Evolutionary conservation across 371 early-diverging fungal species (phyloP), one percentile per base, ranked within the genome.

Genomic region (Synchytrium microbalum): DNA sequence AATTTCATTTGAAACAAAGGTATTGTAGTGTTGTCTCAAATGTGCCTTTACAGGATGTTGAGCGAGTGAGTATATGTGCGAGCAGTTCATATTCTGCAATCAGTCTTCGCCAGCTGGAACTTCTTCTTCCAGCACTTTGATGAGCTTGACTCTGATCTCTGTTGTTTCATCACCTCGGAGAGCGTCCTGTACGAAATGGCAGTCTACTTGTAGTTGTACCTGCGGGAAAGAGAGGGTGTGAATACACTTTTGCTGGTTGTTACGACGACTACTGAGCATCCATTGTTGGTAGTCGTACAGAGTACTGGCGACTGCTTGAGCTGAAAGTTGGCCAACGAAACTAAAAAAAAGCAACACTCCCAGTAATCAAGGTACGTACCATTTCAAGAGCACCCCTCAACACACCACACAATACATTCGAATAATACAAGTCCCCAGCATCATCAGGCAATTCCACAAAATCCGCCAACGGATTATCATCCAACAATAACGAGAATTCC

Each of bases 401-500:
- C 14, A 97, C 91, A 3, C 97, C 98, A 68, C 93, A 92, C 57
- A 94, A 81, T 30, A 96, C 84, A 67, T 98, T 97, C 19, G 93
- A 92, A 72, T 94, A 98, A 92, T 92, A 96, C 65, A 98, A 77
- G 28, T 89, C 92, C 16, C 59, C 74, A 0, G 91, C 90, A 56
- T 80, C 80, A 67, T 91, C 91, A 1, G 84, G 84, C 8, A 81
- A 67, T 60, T 80, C 82, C 24, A 81, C 82, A 64, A 79, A 95
- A 69, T 96, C 97, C 60, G 93, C 84, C 63, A 98, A 74, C 10
- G 97, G 97, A 69, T 98, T 96, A 46, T 96, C 96, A 23, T 95
- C 95, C 56, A 98, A 73, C 0, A 92, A 69, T 27, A 98, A 76
- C 14, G 91, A 90, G 67, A 93, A 96, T 68, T 93, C 95, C 61